Evolutionary conservation across 2,329 filamentous ascomycete genomes (phyloP), one percentile per base, ranked within the genome.

Genomic region (Penicillium sp.): DNA sequence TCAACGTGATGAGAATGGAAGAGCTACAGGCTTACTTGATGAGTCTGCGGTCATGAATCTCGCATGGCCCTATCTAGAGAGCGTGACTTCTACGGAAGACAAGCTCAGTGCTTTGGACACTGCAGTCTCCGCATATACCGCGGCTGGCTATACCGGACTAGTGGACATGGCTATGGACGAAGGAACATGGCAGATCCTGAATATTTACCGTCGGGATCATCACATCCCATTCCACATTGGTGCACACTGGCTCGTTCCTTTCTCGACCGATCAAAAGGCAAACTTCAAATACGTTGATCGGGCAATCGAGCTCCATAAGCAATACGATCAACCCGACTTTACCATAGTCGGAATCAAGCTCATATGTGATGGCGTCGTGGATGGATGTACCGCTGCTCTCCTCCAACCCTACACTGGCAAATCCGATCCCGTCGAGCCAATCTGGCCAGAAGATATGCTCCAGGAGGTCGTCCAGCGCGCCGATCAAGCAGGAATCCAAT

Each of bases 91-190:
- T 3, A 67, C 71, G 14, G 72, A 76, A 22, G 77, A 80, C 45
- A 79, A 79, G 48, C 59, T 74, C 41, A 59, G 58, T 5, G 73
- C 76, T 0, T 58, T 81, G 36, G 67, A 69, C 18, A 66, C 71
- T 2, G 79, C 77, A 0, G 70, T 79, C 43, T 57, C 62, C 0
- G 70, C 73, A 9, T 81, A 80, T 53, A 75, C 75, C 27, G 65
- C 70, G 0, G 73, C 73, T 0, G 79, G 79, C 1, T 79, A 77
- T 50, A 81, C 79, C 0, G 77, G 78, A 2, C 66, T 79, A 34
- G 71, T 81, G 6, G 79, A 81, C 44, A 81, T 81, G 79, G 79
- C 78, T 18, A 81, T 80, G 77, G 77, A 81, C 49, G 78, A 81
- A 32, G 70, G 71, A 21, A 70, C 71, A 1, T 81, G 79, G 79